phyloP scores from a whole-genome alignment of 2,329 filamentous ascomycete species.

The Arthrobotrys conoides region DNA sequence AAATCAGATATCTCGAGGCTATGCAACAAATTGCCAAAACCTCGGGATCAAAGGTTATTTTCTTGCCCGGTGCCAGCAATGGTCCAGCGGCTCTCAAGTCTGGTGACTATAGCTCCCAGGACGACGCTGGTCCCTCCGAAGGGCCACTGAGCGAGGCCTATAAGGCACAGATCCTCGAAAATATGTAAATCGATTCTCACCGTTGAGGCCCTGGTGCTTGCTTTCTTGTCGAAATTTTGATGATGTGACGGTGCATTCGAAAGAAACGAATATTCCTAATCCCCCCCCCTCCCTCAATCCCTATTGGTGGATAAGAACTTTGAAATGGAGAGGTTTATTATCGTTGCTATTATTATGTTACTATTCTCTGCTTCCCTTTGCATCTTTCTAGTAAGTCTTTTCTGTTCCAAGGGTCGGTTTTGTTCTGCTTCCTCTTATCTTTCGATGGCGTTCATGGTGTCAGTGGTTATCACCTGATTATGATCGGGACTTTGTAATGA shows the following conservation, averaged over 20 bases:
- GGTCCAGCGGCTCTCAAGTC: constrained; percentile 49
- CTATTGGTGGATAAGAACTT: background rate
- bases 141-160: constrained; percentile 45
- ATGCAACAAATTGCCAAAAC: constrained; percentile 99
- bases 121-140: constrained; percentile 21
- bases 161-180: constrained; percentile 46
- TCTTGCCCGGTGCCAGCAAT: constrained; percentile 77
- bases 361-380: background rate
- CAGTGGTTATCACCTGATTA: background rate
- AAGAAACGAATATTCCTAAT: background rate
- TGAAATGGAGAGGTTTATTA: background rate
- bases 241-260: background rate
- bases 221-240: background rate
- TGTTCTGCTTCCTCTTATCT: background rate
- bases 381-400: background rate
- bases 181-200: constrained; percentile 36
- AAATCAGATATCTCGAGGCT: constrained; percentile 96
- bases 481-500: constrained; percentile 23
- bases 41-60: constrained; percentile 89
- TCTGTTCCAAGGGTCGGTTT: background rate
- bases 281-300: background rate
- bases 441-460: constrained; percentile 15
- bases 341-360: background rate
- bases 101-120: background rate
- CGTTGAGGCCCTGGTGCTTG: background rate